These are phyloP conservation scores for Hydrangea macrophylla DNA, from an alignment of 148 eudicot species.

Conservation along the genomic window DNA sequence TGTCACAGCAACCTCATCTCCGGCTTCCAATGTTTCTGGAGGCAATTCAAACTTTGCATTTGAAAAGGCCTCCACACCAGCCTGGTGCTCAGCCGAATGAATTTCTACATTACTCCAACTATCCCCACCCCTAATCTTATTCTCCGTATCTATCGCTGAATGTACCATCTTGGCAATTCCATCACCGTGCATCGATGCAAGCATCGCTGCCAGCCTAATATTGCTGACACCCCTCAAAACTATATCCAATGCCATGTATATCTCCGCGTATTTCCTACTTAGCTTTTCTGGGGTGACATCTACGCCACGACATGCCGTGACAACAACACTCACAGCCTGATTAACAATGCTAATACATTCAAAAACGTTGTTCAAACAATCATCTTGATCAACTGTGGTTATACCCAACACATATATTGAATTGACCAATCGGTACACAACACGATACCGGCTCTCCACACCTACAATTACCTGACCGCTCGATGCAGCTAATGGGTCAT, in stretches of 20 bases:
- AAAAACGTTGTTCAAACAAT: slow-evolving; percentile 55
- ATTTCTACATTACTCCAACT: slow-evolving; percentile 61
- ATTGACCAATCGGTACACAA: slow-evolving; percentile 84
- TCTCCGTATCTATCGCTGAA: slow-evolving; percentile 73
- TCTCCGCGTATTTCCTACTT: slow-evolving; percentile 77
- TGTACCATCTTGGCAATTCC: slow-evolving; percentile 93
- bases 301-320: slow-evolving; percentile 78
- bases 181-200: slow-evolving; percentile 79
- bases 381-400: slow-evolving; percentile 62
- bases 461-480: slow-evolving; percentile 91
- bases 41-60: slow-evolving; percentile 73
- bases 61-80: slow-evolving; percentile 58
- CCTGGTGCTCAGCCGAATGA: slow-evolving; percentile 61
- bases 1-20: slow-evolving; percentile 73
- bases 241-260: slow-evolving; percentile 93
- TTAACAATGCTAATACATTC: slow-evolving; percentile 88
- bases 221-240: slow-evolving; percentile 85
- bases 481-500: slow-evolving; percentile 87
- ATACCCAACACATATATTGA: slow-evolving; percentile 82
- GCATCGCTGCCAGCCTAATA: slow-evolving; percentile 86
- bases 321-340: slow-evolving; percentile 76
- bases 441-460: slow-evolving; percentile 67
- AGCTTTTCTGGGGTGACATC: slow-evolving; percentile 83
- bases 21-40: slow-evolving; percentile 63
- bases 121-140: slow-evolving; percentile 87